Evolutionary conservation across 2,329 filamentous ascomycete species (phyloP).

Genomic region (Fusarium nanum): DNA sequence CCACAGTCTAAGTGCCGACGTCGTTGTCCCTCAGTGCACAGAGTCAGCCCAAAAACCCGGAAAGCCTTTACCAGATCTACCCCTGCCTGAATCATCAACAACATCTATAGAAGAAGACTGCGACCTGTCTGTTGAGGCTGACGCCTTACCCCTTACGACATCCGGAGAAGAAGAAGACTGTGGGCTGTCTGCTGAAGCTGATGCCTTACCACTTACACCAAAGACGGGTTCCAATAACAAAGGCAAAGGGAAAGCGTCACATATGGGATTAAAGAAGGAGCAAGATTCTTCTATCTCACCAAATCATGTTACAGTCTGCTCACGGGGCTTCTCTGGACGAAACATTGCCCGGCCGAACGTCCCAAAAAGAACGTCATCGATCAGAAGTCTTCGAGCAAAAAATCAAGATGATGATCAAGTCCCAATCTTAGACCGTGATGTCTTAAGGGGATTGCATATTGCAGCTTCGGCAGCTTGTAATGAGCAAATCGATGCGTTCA

Average conservation of each 20-base stretch:
- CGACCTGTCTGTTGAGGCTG: slow-evolving; percentile 3
- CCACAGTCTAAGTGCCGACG: slow-evolving; percentile 31
- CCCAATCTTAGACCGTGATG: slow-evolving; percentile 61
- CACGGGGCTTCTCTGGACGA: slow-evolving; percentile 43
- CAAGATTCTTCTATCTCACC: slow-evolving; percentile 15
- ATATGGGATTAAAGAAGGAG: background rate
- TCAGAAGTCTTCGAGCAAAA: slow-evolving; percentile 40
- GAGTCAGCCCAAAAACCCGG: background rate
- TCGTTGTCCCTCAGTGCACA: slow-evolving; percentile 10
- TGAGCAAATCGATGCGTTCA: slow-evolving; percentile 63
- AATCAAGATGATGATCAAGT: slow-evolving; percentile 51
- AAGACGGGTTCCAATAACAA: background rate
- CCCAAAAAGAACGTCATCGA: slow-evolving; percentile 52
- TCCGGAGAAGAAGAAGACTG: background rate
- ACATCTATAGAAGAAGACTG: slow-evolving; percentile 13
- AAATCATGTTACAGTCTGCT: slow-evolving; percentile 45
- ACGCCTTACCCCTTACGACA: background rate
- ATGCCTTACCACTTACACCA: background rate
- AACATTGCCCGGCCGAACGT: slow-evolving; percentile 50
- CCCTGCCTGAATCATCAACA: slow-evolving; percentile 7
- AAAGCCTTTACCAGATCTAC: slow-evolving; percentile 23
- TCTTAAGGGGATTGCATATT: slow-evolving; percentile 66
- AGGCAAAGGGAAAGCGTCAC: background rate
- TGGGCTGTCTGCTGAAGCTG: background rate
- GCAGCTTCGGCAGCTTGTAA: slow-evolving; percentile 68